Percentiles rank a stretch among this genome's conserved stretches.
phyloP scores from a whole-genome alignment of 2,329 filamentous ascomycete genomes.

The Exophiala mesophila region DNA sequence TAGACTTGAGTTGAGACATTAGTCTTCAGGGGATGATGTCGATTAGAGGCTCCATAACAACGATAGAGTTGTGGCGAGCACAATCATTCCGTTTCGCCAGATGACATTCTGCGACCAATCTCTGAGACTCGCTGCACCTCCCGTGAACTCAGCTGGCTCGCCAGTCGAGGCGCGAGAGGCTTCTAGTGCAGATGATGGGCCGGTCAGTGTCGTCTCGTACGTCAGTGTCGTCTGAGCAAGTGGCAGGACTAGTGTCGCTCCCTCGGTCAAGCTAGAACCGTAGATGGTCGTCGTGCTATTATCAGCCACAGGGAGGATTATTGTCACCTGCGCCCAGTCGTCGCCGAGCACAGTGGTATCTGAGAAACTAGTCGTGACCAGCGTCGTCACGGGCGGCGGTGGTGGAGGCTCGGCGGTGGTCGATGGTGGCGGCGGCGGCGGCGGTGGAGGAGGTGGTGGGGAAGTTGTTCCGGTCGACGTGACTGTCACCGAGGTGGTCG shows the following conservation, averaged over 20 bases:
- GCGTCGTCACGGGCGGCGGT: constrained; percentile 6
- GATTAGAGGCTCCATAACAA: too few species aligned
- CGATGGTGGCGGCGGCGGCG: constrained; percentile 26
- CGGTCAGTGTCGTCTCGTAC: constrained; percentile 10
- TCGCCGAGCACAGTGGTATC: constrained; percentile 10
- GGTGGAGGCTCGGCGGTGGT: constrained; percentile 1
- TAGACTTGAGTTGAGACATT: too few species aligned
- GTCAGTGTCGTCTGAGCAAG: constrained; percentile 8
- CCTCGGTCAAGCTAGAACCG: constrained; percentile 14
- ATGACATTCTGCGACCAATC: too few species aligned
- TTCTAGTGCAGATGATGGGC: constrained; percentile 3
- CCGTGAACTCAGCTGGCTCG: too few species aligned
- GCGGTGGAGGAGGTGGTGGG: constrained; percentile 1
- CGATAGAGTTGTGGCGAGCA: too few species aligned
- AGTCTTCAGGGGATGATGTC: too few species aligned
- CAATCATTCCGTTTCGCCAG: too few species aligned
- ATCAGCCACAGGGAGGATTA: constrained; percentile 13
- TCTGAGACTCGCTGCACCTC: too few species aligned
- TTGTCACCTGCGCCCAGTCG: constrained; percentile 12
- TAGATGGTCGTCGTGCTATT: constrained; percentile 20
- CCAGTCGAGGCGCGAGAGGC: background rate
- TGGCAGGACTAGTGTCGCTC: constrained; percentile 17
- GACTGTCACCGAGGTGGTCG: constrained; percentile 12
- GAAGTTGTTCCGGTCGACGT: constrained; percentile 7
- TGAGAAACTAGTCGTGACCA: constrained; percentile 9